Evolutionary conservation across 371 early-diverging fungal genomes (phyloP).

Genomic region (Phascolomyces articulosus): DNA sequence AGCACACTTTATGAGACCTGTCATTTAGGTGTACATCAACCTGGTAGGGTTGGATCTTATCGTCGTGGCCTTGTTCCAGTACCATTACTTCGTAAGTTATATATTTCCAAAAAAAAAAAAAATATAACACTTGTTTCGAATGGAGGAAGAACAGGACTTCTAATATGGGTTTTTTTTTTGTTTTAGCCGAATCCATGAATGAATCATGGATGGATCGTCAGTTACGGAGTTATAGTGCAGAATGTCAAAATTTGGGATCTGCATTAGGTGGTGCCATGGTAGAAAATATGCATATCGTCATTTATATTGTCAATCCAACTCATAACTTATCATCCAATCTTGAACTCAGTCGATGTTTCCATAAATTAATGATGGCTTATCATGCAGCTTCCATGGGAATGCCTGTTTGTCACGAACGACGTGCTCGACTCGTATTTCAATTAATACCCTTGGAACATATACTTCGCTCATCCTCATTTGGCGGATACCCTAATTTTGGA

Average conservation of each 20-base stretch:
- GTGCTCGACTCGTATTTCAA: conserved; percentile 54
- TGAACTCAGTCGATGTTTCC: conserved; percentile 59
- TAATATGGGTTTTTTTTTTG: no score
- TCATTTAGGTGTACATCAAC: conserved; percentile 55
- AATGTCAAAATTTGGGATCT: conserved; percentile 53
- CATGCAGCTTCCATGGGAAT: conserved; percentile 18
- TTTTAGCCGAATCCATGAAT: conserved; percentile 10
- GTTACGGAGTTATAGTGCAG: conserved; percentile 52
- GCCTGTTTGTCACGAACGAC: conserved; percentile 23
- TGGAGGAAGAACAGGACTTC: no score
- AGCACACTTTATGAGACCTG: conserved; percentile 58
- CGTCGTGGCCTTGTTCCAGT: conserved; percentile 58
- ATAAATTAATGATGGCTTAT: conserved; percentile 43
- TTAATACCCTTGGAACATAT: conserved; percentile 66
- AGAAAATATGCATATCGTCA: conserved; percentile 47
- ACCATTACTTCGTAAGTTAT: conserved; percentile 44
- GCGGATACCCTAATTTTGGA: conserved; percentile 58
- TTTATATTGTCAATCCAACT: conserved; percentile 64
- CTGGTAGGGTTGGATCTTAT: conserved; percentile 45
- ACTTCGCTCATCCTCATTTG: conserved; percentile 52
- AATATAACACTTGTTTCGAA: no score
- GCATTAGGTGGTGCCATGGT: conserved; percentile 33
- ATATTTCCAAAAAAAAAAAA: not conserved
- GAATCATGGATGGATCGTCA: conserved; percentile 43
- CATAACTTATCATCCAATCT: conserved; percentile 51